Evolutionary conservation across 768 basidiomycete species (phyloP), one percentile per base, ranked within the genome.

Genomic region (Lactifluus hygrophoroides): DNA sequence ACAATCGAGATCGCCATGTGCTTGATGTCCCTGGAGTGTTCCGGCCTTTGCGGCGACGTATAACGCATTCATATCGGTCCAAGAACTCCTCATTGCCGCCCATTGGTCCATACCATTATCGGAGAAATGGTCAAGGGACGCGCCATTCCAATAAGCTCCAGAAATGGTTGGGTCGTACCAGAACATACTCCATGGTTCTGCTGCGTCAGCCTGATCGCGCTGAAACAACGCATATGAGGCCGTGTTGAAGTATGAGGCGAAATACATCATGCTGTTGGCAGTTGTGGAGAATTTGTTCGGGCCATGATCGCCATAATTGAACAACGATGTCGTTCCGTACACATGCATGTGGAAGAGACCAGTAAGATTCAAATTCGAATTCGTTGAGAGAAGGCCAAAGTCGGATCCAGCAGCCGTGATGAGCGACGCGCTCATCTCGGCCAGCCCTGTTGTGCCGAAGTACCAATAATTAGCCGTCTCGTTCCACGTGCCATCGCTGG

Each of bases 401-500:
- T 88, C 76, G 42, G 85, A 86, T 44, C 96, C 96, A 19, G 92
- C 90, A 3, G 96, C 94, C 9, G 88, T 82, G 13, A 84, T 68
- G 54, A 99, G 81, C 5, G 91, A 79, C 2, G 91, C 82, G 2
- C 85, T 67, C 86, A 97, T 84, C 73, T 98, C 94, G 4, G 92
- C 91, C 66, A 88, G 86, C 16, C 83, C 91, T 8, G 90, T 94
- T 37, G 86, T 90, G 68, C 93, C 94, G 65, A 95, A 97, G 72
- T 90, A 91, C 90, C 91, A 94, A 68, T 93, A 95, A 72, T 98
- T 90, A 35, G 90, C 78, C 0, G 94, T 96, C 72, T 99, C 96
- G 23, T 81, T 74, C 94, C 95, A 97, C 17, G 90, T 86, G 16
- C 95, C 94, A 67, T 96, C 94, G 34, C 74, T 69, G 14, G 76